phyloP scores from a whole-genome alignment of 345 rosid genomes.

The Citrus sp. region DNA sequence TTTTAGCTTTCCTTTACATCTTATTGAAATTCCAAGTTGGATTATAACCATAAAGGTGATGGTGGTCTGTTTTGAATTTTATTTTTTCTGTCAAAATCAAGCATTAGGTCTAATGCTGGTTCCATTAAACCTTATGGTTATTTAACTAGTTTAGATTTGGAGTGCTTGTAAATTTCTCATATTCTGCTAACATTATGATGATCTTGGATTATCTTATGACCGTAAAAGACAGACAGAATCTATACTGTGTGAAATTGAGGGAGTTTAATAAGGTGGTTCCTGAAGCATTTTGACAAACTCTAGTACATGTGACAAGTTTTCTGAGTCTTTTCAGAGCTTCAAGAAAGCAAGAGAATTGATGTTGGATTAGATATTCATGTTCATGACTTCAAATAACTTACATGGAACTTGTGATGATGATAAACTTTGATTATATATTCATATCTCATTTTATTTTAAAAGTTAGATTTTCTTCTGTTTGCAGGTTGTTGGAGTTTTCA shows the following conservation, averaged over 20 bases:
- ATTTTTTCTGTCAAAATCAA: neutral
- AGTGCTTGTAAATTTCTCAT: neutral
- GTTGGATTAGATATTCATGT: neutral
- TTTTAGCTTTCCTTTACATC: neutral
- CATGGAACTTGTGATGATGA: neutral
- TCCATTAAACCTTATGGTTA: neutral
- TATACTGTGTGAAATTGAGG: neutral
- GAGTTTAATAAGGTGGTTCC: neutral
- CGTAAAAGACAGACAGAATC: neutral
- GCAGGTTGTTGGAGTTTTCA: slow-evolving; percentile 58
- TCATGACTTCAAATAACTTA: neutral
- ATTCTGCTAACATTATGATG: neutral
- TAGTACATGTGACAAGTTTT: neutral
- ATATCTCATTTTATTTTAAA: neutral
- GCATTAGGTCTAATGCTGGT: neutral
- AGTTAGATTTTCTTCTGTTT: neutral
- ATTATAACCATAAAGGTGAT: neutral
- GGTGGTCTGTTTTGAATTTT: neutral
- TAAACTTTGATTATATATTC: neutral
- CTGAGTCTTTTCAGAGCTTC: neutral
- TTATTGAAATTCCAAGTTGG: neutral
- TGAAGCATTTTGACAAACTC: neutral
- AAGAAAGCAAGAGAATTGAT: neutral
- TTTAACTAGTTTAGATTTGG: neutral
- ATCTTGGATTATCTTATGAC: neutral